phyloP scores from a whole-genome alignment of 805 yeast species.

The Candida koratica region DNA sequence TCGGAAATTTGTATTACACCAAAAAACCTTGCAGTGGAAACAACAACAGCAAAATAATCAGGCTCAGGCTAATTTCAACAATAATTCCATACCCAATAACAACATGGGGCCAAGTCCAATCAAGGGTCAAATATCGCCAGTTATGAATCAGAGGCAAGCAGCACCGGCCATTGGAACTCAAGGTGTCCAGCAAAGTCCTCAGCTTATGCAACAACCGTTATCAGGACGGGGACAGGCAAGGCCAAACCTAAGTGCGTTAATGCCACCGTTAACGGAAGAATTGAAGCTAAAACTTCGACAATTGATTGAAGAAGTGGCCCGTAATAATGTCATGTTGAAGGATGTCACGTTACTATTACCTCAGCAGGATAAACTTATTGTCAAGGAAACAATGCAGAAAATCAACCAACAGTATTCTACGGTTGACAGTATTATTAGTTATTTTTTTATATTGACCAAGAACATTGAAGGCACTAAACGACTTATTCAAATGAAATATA shows the following conservation, averaged over 20 bases:
- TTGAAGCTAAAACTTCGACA: constrained; percentile 59
- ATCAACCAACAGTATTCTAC: constrained; percentile 60
- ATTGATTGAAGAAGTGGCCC: constrained; percentile 65
- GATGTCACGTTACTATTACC: constrained; percentile 61
- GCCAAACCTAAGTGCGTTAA: constrained; percentile 12
- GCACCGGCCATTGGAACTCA: constrained; percentile 7
- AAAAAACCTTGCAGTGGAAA: constrained; percentile 29
- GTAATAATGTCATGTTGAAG: constrained; percentile 60
- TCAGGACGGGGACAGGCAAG: background rate
- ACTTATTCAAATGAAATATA: constrained; percentile 71
- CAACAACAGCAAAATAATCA: constrained; percentile 20
- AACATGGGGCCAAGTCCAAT: constrained; percentile 13
- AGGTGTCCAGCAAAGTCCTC: constrained; percentile 12
- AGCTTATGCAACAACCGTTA: constrained; percentile 3
- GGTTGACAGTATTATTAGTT: constrained; percentile 73
- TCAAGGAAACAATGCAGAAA: constrained; percentile 50
- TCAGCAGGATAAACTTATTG: constrained; percentile 60
- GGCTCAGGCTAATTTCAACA: background rate
- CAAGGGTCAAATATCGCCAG: constrained; percentile 12
- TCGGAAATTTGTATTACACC: constrained; percentile 37
- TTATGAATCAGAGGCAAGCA: constrained; percentile 15
- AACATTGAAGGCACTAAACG: constrained; percentile 72
- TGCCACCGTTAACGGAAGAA: constrained; percentile 50
- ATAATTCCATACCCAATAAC: constrained; percentile 2
- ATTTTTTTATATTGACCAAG: constrained; percentile 71